Conservation (phyloP, 2,329 filamentous ascomycete genomes). For the Exophiala aquamarina region DNA sequence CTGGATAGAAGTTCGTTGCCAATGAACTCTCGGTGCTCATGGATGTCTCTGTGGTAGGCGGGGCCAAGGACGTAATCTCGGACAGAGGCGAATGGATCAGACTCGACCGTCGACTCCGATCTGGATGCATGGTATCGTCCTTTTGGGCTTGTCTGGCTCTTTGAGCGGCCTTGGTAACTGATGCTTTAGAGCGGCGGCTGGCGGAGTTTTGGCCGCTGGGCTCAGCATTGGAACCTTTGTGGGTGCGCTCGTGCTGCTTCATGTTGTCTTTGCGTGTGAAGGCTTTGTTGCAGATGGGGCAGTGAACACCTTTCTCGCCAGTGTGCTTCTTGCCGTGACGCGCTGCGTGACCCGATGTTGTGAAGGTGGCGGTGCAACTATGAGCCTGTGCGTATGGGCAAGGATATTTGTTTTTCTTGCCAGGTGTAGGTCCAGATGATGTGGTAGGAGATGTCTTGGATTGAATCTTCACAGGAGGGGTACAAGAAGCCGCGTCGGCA, state of each 20-base stretch:
- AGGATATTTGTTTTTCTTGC: slow-evolving; percentile 63
- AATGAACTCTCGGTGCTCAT: slow-evolving; percentile 15
- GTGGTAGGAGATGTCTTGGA: slow-evolving; percentile 16
- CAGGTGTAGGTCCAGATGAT: slow-evolving; percentile 7
- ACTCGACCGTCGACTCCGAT: slow-evolving; percentile 20
- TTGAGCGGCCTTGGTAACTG: slow-evolving; percentile 28
- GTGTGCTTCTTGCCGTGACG: slow-evolving; percentile 69
- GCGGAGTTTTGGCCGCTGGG: slow-evolving; percentile 22
- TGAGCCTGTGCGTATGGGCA: slow-evolving; percentile 62
- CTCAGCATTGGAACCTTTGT: slow-evolving; percentile 38
- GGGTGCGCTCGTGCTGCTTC: slow-evolving; percentile 67
- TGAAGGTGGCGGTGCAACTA: slow-evolving; percentile 63
- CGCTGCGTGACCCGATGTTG: slow-evolving; percentile 66
- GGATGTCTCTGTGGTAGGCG: slow-evolving; percentile 24
- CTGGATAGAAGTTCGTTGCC: slow-evolving; percentile 17
- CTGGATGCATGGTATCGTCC: slow-evolving; percentile 11
- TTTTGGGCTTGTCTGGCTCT: slow-evolving; percentile 20
- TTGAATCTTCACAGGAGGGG: slow-evolving; percentile 8
- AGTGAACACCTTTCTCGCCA: slow-evolving; percentile 67
- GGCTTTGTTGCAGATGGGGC: slow-evolving; percentile 66
- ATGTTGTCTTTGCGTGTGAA: slow-evolving; percentile 70
- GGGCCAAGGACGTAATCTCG: slow-evolving; percentile 25
- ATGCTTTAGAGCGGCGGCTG: slow-evolving; percentile 25
- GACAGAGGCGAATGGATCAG: slow-evolving; percentile 26
- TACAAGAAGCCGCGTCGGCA: slow-evolving; percentile 9